These are phyloP conservation scores for Cyclostephanos invisitatus DNA, from an alignment of 108 stramenopile species.

Conservation along the genomic window DNA sequence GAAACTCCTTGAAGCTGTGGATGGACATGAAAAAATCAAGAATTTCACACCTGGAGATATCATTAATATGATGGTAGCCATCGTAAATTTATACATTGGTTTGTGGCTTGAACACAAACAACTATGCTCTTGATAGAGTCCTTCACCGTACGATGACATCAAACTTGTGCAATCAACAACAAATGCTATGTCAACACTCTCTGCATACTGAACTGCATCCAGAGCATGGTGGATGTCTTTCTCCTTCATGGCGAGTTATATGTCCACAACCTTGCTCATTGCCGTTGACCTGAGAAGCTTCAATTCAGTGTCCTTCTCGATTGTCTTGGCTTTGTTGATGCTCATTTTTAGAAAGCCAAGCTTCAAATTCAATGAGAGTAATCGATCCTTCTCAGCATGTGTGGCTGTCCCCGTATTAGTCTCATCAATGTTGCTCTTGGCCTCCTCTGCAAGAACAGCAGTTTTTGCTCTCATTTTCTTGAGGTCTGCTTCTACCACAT, in stretches of 20 bases:
- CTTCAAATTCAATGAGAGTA: constrained; percentile 24
- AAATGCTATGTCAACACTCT: constrained; percentile 47
- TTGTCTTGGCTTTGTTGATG: constrained; percentile 23
- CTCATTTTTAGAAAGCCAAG: constrained; percentile 28
- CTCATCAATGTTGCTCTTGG: constrained; percentile 27
- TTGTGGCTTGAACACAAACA: constrained; percentile 26
- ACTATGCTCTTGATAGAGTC: constrained; percentile 31
- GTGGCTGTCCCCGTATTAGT: constrained; percentile 39
- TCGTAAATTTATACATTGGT: constrained; percentile 29
- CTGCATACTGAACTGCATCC: constrained; percentile 24
- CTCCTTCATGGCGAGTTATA: constrained; percentile 34
- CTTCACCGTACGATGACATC: constrained; percentile 41
- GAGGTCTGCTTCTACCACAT: constrained; percentile 13
- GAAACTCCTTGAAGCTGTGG: constrained; percentile 32
- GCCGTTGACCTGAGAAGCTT: constrained; percentile 21
- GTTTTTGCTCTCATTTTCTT: constrained; percentile 20
- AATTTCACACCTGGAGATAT: constrained; percentile 29
- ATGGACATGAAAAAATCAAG: constrained; percentile 40
- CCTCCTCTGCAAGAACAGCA: constrained; percentile 22
- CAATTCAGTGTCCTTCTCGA: constrained; percentile 24
- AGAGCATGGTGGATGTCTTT: constrained; percentile 38
- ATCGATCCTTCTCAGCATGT: constrained; percentile 27
- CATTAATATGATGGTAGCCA: constrained; percentile 37
- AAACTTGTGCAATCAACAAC: constrained; percentile 45
- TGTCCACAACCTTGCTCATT: constrained; percentile 19